These are phyloP conservation scores for Fusarium virguliforme DNA, from an alignment of 2,329 filamentous ascomycete species.

Conservation along the genomic window DNA sequence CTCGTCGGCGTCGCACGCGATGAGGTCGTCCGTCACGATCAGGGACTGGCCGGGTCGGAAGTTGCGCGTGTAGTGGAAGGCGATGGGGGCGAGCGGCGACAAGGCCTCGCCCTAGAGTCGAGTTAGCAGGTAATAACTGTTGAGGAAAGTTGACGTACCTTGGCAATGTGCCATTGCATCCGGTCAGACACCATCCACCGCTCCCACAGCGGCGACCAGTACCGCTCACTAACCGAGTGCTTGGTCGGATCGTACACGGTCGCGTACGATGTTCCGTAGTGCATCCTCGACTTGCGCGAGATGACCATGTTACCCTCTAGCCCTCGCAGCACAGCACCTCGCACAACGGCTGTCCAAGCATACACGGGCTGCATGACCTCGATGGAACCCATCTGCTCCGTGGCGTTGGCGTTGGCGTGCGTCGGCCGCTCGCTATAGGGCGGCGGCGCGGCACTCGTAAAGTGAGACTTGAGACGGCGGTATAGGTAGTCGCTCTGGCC, in stretches of 20 bases:
- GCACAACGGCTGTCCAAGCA: constrained; percentile 85
- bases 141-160: constrained; percentile 65
- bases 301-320: constrained; percentile 86
- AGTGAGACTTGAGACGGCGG: constrained; percentile 78
- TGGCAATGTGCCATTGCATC: constrained; percentile 90
- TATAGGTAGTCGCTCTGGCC: constrained; percentile 86
- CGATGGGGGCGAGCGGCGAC: constrained; percentile 81
- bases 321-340: constrained; percentile 82
- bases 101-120: constrained; percentile 77
- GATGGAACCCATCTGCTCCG: constrained; percentile 71
- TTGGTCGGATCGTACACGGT: constrained; percentile 85
- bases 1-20: constrained; percentile 80
- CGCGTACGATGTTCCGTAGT: constrained; percentile 86
- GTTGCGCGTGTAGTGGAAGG: constrained; percentile 89
- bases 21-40: constrained; percentile 84
- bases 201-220: constrained; percentile 87
- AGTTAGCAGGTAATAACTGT: constrained; percentile 3
- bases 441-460: constrained; percentile 71
- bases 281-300: constrained; percentile 80
- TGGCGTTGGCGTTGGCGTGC: constrained; percentile 68
- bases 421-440: constrained; percentile 80
- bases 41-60: constrained; percentile 85
- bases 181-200: constrained; percentile 87
- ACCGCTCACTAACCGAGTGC: constrained; percentile 80
- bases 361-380: constrained; percentile 88